These are phyloP conservation scores for Acacia pycnantha DNA, from an alignment of 331 rosid species.

Conservation along the genomic window DNA sequence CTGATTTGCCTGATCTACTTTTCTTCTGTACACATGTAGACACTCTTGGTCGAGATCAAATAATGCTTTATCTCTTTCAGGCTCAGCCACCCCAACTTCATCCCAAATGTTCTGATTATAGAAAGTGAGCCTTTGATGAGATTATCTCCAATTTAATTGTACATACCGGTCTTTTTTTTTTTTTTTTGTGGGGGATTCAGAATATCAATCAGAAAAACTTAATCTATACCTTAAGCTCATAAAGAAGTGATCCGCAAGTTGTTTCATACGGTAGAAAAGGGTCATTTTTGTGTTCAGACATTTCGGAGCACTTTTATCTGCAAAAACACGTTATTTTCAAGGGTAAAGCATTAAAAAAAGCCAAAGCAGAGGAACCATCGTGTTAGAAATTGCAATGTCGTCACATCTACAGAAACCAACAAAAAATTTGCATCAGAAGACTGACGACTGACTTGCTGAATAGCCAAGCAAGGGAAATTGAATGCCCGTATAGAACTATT, in stretches of 20 bases:
- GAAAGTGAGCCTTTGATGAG: slow-evolving; percentile 6
- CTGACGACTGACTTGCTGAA: background rate
- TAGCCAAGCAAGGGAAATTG: background rate
- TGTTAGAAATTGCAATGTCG: background rate
- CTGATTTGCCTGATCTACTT: slow-evolving; percentile 83
- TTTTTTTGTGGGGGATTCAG: background rate
- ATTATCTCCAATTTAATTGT: background rate
- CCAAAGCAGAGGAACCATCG: background rate
- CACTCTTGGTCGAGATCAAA: slow-evolving; percentile 96
- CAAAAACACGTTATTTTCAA: slow-evolving; percentile 21
- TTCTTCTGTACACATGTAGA: slow-evolving; percentile 85
- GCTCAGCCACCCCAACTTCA: slow-evolving; percentile 82
- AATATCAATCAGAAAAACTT: background rate
- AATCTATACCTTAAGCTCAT: slow-evolving; percentile 79
- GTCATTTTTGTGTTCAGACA: slow-evolving; percentile 65
- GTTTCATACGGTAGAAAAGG: slow-evolving; percentile 80
- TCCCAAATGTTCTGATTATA: slow-evolving; percentile 82
- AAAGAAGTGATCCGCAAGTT: slow-evolving; percentile 83
- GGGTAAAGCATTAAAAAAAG: slow-evolving; percentile 9
- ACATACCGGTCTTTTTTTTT: background rate
- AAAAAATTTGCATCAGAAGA: background rate
- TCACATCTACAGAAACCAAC: slow-evolving; percentile 6
- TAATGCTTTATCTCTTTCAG: slow-evolving; percentile 81
- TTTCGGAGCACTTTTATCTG: slow-evolving; percentile 42
- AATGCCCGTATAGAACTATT: background rate